Evolutionary conservation across 257 asterid genomes (phyloP).

Genomic region (Leptodermis oblonga): DNA sequence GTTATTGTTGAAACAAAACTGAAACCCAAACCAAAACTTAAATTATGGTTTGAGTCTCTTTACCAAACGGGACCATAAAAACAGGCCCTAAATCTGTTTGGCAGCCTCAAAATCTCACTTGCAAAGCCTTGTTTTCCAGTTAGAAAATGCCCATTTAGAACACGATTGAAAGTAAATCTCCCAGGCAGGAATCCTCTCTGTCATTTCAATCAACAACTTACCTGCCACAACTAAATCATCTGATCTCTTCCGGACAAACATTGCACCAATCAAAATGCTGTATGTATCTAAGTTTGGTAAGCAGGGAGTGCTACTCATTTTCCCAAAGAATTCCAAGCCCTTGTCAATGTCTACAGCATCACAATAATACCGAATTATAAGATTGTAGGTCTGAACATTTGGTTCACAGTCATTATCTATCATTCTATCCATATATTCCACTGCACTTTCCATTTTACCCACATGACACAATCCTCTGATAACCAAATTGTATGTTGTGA

Average conservation of each 20-base stretch:
- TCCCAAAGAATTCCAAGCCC: conserved; percentile 60
- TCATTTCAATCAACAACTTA: conserved; percentile 77
- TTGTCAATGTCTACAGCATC: conserved; percentile 79
- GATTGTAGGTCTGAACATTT: conserved; percentile 69
- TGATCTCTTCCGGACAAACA: conserved; percentile 77
- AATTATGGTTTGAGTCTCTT: too few relatives aligned
- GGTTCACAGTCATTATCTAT: conserved; percentile 59
- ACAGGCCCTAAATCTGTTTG: conserved; percentile 45
- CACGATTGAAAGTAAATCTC: conserved; percentile 67
- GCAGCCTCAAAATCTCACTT: conserved; percentile 60
- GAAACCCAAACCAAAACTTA: too few relatives aligned
- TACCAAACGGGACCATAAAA: too few relatives aligned
- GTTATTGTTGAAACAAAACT: too few relatives aligned
- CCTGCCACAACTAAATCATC: conserved; percentile 79
- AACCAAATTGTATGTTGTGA: conserved; percentile 59
- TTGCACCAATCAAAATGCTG: conserved; percentile 68
- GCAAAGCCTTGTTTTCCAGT: conserved; percentile 89
- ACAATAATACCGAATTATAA: conserved; percentile 69
- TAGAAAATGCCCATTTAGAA: conserved; percentile 76
- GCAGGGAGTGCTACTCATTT: conserved; percentile 56
- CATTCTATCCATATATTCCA: conserved; percentile 63
- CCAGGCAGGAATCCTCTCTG: conserved; percentile 79
- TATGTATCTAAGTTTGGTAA: conserved; percentile 87
- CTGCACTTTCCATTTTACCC: conserved; percentile 59
- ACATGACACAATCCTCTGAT: conserved; percentile 83